Evolutionary conservation across 768 basidiomycete species (phyloP), one percentile per base, ranked within the genome.

Genomic region (Pisolithus albus): DNA sequence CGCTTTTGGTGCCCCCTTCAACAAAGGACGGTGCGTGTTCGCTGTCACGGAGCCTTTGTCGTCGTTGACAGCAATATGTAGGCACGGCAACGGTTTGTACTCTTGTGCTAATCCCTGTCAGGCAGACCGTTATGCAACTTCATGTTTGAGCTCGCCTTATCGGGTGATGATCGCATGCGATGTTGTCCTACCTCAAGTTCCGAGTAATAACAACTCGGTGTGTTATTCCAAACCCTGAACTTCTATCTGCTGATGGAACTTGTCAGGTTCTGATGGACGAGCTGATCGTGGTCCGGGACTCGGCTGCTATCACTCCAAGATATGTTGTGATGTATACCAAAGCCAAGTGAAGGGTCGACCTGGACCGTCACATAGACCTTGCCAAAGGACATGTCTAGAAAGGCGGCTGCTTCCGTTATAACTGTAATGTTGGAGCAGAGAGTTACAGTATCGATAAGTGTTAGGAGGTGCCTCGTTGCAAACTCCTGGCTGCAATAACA

Each of bases 161-260:
- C 77, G 84, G 8, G 79, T 83, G 24, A 77, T 78, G 72, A 72
- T 85, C 56, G 80, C 77, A 15, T 83, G 82, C 55, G 79, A 82
- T 61, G 74, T 73, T 5, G 61, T 72, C 30, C 71, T 82, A 23
- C 53, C 74, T 69, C 55, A 64, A 43, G 46, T 57, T 38, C 49
- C 47, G 8, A 53, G 56, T 46, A 60, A 59, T 52, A 64, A 57
- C 53, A 53, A 57, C 37, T 63, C 65, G 55, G 62, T 62, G 51
- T 52, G 60, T 60, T 52, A 48, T 59, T 48, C 52, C 52, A 55
- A 46, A 59, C 51, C 23, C 48, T 38, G 51, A 48, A 49, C 53
- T 51, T 55, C 52, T 56, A 51, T 50, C 54, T 64, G 62, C 59
- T 68, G 58, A 65, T 63, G 51, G 59, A 61, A 55, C 32, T 32